Conservation (phyloP, 148 eudicot species). For the Dianthus caryophyllus region DNA sequence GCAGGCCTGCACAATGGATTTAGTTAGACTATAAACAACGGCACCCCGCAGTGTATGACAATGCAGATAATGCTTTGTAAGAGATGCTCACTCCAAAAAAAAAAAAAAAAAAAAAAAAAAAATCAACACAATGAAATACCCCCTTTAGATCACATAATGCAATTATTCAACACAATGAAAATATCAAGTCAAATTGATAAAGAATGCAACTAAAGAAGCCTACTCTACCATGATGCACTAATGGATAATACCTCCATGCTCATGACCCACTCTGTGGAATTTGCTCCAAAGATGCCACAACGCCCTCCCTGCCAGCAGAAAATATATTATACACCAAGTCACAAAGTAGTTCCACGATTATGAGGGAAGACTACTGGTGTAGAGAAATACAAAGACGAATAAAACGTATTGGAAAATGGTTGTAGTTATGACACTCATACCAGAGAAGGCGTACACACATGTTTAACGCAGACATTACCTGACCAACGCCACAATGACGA, state of each 20-base stretch:
- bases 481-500: conserved; percentile 66
- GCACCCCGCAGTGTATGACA: background rate
- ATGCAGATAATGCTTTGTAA: background rate
- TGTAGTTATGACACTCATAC: background rate
- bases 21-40: conserved; percentile 4
- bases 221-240: background rate
- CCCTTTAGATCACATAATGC: background rate
- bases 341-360: background rate
- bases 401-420: background rate
- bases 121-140: background rate
- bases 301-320: conserved; percentile 59
- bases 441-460: background rate
- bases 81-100: background rate
- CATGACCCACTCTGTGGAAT: conserved; percentile 82
- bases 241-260: conserved; percentile 78
- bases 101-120: background rate
- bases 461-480: conserved; percentile 37
- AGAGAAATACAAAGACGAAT: background rate
- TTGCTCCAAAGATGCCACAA: conserved; percentile 91
- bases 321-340: conserved; percentile 4
- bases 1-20: conserved; percentile 70
- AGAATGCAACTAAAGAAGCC: background rate
- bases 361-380: background rate
- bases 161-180: conserved; percentile 1
- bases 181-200: background rate